These are phyloP conservation scores for Striga hermonthica DNA, from an alignment of 305 asterid genomes.

Conservation along the genomic window DNA sequence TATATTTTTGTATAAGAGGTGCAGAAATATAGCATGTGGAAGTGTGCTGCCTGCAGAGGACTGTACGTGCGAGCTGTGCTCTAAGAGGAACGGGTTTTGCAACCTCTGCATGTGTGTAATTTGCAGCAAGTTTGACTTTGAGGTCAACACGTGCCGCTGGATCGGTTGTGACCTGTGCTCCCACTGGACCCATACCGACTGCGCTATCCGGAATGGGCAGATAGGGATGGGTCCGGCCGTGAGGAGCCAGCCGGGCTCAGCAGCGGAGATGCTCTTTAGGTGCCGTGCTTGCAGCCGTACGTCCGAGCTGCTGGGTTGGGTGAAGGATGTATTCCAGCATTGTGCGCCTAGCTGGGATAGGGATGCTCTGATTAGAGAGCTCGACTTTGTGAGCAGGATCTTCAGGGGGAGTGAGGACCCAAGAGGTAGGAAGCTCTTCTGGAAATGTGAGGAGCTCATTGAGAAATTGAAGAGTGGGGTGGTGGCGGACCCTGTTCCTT, in stretches of 20 bases:
- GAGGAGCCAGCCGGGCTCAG: slow-evolving; percentile 59
- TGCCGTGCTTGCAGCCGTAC: slow-evolving; percentile 87
- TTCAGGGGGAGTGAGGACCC: slow-evolving; percentile 84
- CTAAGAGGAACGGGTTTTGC: slow-evolving; percentile 83
- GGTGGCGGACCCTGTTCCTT: slow-evolving; percentile 61
- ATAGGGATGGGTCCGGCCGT: slow-evolving; percentile 77
- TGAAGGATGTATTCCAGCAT: slow-evolving; percentile 86
- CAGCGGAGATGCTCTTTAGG: slow-evolving; percentile 77
- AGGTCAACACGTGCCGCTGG: slow-evolving; percentile 96
- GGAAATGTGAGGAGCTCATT: slow-evolving; percentile 86
- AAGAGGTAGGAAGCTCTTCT: slow-evolving; percentile 66
- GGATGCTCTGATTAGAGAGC: slow-evolving; percentile 78
- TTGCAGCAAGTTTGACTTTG: slow-evolving; percentile 90
- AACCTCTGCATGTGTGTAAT: slow-evolving; percentile 95
- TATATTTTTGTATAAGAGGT: slow-evolving; percentile 74
- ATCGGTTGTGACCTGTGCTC: slow-evolving; percentile 90
- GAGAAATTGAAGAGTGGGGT: slow-evolving; percentile 69
- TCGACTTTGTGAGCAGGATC: slow-evolving; percentile 78
- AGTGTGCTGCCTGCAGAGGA: slow-evolving; percentile 78
- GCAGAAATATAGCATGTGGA: slow-evolving; percentile 88
- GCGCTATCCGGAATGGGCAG: slow-evolving; percentile 83
- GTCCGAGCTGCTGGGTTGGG: slow-evolving; percentile 94
- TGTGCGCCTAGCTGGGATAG: slow-evolving; percentile 97
- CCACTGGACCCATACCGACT: slow-evolving; percentile 98
- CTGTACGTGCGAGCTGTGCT: slow-evolving; percentile 76